phyloP scores from a whole-genome alignment of 2,329 filamentous ascomycete species.

The Alternaria incomplexa region DNA sequence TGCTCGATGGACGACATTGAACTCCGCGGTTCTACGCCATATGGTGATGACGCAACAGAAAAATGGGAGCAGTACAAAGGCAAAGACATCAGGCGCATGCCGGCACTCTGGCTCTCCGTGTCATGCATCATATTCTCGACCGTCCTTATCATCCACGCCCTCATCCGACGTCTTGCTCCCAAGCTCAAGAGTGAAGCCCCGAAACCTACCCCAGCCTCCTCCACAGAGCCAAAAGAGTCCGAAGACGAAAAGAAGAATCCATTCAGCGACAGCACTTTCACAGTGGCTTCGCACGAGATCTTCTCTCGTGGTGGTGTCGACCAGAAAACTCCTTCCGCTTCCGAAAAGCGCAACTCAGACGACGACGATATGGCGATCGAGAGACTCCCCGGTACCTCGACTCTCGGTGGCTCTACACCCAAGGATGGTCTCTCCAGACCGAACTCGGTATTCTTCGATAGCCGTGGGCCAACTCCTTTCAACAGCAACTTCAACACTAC shows the following conservation, averaged over 20 bases:
- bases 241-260: slow-evolving; percentile 6
- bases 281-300: neutral
- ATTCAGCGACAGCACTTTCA: slow-evolving; percentile 7
- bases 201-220: neutral
- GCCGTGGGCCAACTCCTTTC: slow-evolving; percentile 28
- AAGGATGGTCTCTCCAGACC: slow-evolving; percentile 22
- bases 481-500: slow-evolving; percentile 25
- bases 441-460: slow-evolving; percentile 32
- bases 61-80: slow-evolving; percentile 40
- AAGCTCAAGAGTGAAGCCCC: slow-evolving; percentile 7
- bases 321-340: slow-evolving; percentile 1
- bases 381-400: slow-evolving; percentile 21
- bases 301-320: neutral
- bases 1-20: slow-evolving; percentile 46
- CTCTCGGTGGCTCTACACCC: slow-evolving; percentile 27
- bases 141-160: slow-evolving; percentile 38
- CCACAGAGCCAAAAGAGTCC: neutral
- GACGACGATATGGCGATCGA: slow-evolving; percentile 35
- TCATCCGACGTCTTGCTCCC: slow-evolving; percentile 30
- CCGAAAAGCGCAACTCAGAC: slow-evolving; percentile 15
- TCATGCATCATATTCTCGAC: slow-evolving; percentile 38
- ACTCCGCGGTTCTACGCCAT: slow-evolving; percentile 43
- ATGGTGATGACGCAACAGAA: slow-evolving; percentile 23
- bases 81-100: slow-evolving; percentile 34
- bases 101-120: slow-evolving; percentile 42